phyloP scores from a whole-genome alignment of 805 yeast species.

The Ogataea pilisensis region DNA sequence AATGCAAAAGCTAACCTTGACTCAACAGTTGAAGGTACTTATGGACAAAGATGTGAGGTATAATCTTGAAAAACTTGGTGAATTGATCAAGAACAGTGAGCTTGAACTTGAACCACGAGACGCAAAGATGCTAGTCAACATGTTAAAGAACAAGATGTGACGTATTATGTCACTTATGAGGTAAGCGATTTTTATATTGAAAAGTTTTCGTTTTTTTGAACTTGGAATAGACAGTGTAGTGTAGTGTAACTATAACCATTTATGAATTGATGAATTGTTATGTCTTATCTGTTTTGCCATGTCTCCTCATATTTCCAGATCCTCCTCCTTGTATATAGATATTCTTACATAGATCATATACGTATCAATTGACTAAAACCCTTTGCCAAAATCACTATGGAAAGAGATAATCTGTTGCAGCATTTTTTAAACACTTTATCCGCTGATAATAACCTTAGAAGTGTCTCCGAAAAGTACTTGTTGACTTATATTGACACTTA shows the following conservation, averaged over 20 bases:
- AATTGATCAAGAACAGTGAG: constrained; percentile 19
- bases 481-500: constrained; percentile 37
- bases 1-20: constrained; percentile 13
- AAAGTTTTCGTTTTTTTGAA: too few relatives aligned
- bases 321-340: too few relatives aligned
- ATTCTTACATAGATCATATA: too few relatives aligned
- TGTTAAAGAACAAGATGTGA: constrained; percentile 18
- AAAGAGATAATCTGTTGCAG: constrained; percentile 39
- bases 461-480: constrained; percentile 41
- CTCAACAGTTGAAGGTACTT: constrained; percentile 27
- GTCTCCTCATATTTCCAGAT: too few relatives aligned
- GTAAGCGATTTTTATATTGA: too few relatives aligned
- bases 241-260: too few relatives aligned
- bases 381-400: too few relatives aligned
- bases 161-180: not conserved
- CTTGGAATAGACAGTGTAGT: too few relatives aligned
- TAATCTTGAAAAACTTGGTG: constrained; percentile 20
- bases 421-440: constrained; percentile 48
- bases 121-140: constrained; percentile 21
- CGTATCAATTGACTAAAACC: too few relatives aligned
- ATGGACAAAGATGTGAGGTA: constrained; percentile 27
- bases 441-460: constrained; percentile 38
- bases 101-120: constrained; percentile 24
- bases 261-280: too few relatives aligned
- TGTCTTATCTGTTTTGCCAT: too few relatives aligned